phyloP scores from a whole-genome alignment of 2,329 filamentous ascomycete species.

The Colletotrichum truncatum region DNA sequence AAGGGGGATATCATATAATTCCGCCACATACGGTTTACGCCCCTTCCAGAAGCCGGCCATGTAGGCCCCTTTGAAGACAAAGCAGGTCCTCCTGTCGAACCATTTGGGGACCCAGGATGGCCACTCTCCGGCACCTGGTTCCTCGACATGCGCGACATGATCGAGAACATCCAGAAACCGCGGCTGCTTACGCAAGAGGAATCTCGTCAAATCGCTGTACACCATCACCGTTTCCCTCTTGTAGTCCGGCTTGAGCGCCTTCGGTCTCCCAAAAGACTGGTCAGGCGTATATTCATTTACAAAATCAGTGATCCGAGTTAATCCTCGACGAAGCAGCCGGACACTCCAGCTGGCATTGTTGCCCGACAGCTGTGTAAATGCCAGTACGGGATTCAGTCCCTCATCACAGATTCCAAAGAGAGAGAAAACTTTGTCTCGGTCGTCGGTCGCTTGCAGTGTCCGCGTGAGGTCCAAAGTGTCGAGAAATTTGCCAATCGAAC shows the following conservation, averaged over 20 bases:
- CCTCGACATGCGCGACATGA: constrained; percentile 25
- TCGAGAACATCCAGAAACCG: constrained; percentile 24
- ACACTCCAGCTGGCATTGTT: constrained; percentile 17
- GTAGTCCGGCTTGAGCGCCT: constrained; percentile 27
- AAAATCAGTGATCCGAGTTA: constrained; percentile 17
- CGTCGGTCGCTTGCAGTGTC: constrained; percentile 19
- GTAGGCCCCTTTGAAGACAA: constrained; percentile 18
- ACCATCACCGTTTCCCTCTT: constrained; percentile 18
- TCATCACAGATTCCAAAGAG: constrained; percentile 22
- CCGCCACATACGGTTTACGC: constrained; percentile 16
- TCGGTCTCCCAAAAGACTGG: constrained; percentile 19
- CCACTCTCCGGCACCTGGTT: constrained; percentile 20
- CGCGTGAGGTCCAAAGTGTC: constrained; percentile 15
- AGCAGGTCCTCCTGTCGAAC: constrained; percentile 19
- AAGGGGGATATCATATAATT: constrained; percentile 15
- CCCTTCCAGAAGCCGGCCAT: constrained; percentile 27
- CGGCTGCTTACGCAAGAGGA: constrained; percentile 27
- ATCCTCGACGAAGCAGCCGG: constrained; percentile 12
- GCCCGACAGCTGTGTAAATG: constrained; percentile 4
- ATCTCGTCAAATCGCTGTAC: constrained; percentile 30
- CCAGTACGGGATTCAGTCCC: constrained; percentile 18
- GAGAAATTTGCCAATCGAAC: constrained; percentile 18
- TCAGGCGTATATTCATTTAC: constrained; percentile 13
- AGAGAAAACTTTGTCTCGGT: constrained; percentile 23
- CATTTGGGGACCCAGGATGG: constrained; percentile 32